Evolutionary conservation across 305 asterid species (phyloP).

Genomic region (Andrographis paniculata): DNA sequence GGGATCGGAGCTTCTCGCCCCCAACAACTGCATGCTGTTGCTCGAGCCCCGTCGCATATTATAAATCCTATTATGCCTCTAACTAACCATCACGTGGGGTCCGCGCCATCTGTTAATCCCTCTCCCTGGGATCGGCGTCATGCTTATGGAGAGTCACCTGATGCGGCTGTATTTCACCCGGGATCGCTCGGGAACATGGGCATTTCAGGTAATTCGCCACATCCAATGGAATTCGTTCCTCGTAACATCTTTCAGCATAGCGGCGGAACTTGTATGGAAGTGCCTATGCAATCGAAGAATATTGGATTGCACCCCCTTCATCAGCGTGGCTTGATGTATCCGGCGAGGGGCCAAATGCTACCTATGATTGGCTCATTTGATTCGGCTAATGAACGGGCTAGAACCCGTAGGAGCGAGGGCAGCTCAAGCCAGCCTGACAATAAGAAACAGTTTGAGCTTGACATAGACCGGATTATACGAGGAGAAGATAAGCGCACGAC

Average conservation of each 20-base stretch:
- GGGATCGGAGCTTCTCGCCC: constrained; percentile 60
- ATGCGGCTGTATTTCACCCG: constrained; percentile 78
- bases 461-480: constrained; percentile 44
- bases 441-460: constrained; percentile 92
- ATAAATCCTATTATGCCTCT: constrained; percentile 52
- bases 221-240: constrained; percentile 69
- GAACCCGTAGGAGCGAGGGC: constrained; percentile 73
- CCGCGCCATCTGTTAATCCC: constrained; percentile 89
- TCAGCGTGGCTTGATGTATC: constrained; percentile 83
- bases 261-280: constrained; percentile 67
- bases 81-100: constrained; percentile 79
- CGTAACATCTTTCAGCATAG: constrained; percentile 56
- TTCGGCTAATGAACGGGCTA: constrained; percentile 78
- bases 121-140: constrained; percentile 78
- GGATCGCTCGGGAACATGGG: constrained; percentile 90
- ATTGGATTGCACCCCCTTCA: constrained; percentile 74
- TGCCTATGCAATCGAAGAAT: constrained; percentile 55
- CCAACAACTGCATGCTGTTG: constrained; percentile 70
- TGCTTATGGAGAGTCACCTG: constrained; percentile 81
- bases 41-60: constrained; percentile 68
- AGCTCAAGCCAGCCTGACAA: constrained; percentile 61
- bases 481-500: constrained; percentile 71
- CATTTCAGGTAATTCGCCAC: constrained; percentile 75
- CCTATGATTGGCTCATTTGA: constrained; percentile 77
- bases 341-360: constrained; percentile 84